Evolutionary conservation across 257 asterid species (phyloP).

Genomic region (Nicotiana undulata): DNA sequence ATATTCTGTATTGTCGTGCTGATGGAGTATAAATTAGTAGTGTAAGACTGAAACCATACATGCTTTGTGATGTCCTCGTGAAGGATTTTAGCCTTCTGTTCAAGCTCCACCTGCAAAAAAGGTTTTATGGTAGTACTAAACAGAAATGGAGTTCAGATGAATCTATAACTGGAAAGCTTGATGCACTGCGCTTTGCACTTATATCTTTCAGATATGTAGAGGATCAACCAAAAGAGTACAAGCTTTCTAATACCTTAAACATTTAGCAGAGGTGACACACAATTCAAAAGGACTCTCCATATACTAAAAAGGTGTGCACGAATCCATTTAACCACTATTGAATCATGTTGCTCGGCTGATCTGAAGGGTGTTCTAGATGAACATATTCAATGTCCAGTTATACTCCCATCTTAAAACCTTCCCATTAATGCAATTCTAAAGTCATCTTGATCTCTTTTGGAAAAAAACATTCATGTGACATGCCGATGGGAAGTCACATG

Average conservation of each 20-base stretch:
- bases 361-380: not conserved
- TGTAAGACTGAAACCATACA: constrained; percentile 32
- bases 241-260: not conserved
- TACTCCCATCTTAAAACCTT: not conserved
- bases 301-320: no score
- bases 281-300: not conserved
- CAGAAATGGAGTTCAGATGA: not conserved
- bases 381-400: not conserved
- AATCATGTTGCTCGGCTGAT: not conserved
- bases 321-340: not conserved
- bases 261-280: not conserved
- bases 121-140: not conserved
- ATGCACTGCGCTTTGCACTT: not conserved
- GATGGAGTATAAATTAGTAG: not conserved
- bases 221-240: not conserved
- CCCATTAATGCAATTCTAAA: not conserved
- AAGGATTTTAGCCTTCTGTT: constrained; percentile 58
- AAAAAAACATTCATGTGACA: not conserved
- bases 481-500: not conserved
- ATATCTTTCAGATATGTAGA: not conserved
- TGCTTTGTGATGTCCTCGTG: constrained; percentile 66
- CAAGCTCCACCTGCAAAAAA: constrained; percentile 54
- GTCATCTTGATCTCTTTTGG: not conserved
- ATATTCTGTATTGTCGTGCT: not conserved
- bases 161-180: not conserved